phyloP scores from a whole-genome alignment of 768 basidiomycete genomes.

The Trametes gibbosa region DNA sequence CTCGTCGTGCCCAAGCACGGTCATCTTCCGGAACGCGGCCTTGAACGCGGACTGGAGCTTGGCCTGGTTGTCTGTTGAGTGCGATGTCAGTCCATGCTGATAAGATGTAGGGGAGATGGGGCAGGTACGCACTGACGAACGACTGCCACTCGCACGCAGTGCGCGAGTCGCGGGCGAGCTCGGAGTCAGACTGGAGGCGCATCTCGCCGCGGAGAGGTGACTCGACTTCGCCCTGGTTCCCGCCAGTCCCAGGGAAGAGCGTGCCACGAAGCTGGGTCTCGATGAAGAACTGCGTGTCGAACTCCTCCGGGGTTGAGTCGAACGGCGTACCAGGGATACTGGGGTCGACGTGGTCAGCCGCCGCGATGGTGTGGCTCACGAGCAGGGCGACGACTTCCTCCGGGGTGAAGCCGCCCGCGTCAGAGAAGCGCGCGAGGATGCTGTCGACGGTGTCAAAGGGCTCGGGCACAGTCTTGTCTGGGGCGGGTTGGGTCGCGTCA shows the following conservation, averaged over 20 bases:
- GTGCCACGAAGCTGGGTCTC: slow-evolving; percentile 30
- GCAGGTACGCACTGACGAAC: slow-evolving; percentile 24
- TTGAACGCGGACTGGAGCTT: slow-evolving; percentile 27
- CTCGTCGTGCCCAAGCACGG: slow-evolving; percentile 29
- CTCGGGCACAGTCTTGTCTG: slow-evolving; percentile 26
- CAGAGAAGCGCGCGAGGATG: slow-evolving; percentile 25
- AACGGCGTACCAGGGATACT: slow-evolving; percentile 27
- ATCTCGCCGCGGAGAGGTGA: slow-evolving; percentile 33
- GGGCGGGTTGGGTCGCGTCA: slow-evolving; percentile 21
- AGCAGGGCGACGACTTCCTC: slow-evolving; percentile 26
- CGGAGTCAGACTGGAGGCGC: slow-evolving; percentile 34
- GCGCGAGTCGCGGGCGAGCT: slow-evolving; percentile 33
- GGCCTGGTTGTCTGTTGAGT: slow-evolving; percentile 23
- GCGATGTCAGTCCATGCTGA: not conserved
- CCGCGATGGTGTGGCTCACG: slow-evolving; percentile 26
- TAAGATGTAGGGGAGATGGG: not conserved
- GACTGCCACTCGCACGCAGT: slow-evolving; percentile 36
- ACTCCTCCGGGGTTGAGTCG: slow-evolving; percentile 29
- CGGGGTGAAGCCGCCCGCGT: slow-evolving; percentile 25
- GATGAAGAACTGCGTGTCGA: slow-evolving; percentile 32
- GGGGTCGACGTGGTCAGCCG: slow-evolving; percentile 29
- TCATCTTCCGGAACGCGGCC: slow-evolving; percentile 30
- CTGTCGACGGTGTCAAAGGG: slow-evolving; percentile 27
- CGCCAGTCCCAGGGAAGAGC: slow-evolving; percentile 29
- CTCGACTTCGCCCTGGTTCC: slow-evolving; percentile 30